Conservation (phyloP, 225 moss, liverwort and hornwort species). For the Bryoerythrophyllum caledonicum region DNA sequence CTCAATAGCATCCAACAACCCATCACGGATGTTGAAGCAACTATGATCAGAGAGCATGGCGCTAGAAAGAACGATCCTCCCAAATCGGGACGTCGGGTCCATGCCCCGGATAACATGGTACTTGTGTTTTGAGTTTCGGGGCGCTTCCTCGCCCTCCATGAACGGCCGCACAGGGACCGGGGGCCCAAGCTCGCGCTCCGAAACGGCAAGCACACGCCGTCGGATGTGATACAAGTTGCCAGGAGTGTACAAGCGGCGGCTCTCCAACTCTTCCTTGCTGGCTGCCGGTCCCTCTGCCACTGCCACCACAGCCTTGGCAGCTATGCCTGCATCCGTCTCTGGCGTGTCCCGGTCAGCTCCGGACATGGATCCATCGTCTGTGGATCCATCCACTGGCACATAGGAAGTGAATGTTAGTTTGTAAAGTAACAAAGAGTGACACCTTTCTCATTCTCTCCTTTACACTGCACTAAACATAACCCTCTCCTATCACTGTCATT, state of each 20-base stretch:
- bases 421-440: too few species aligned
- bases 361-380: background rate
- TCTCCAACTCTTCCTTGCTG: constrained; percentile 37
- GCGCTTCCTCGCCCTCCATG: constrained; percentile 21
- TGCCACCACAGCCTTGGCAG: constrained; percentile 32
- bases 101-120: constrained; percentile 49
- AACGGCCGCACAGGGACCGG: constrained; percentile 25
- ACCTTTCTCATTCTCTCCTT: too few species aligned
- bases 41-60: constrained; percentile 61
- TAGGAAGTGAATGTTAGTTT: background rate
- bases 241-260: constrained; percentile 25
- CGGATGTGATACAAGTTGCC: constrained; percentile 39
- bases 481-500: too few species aligned
- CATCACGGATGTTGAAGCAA: constrained; percentile 19
- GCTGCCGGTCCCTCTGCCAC: constrained; percentile 31
- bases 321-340: constrained; percentile 18
- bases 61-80: constrained; percentile 54
- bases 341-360: constrained; percentile 6
- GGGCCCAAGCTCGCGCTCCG: background rate
- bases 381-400: background rate
- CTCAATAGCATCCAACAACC: constrained; percentile 25
- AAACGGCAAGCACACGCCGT: background rate
- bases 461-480: too few species aligned
- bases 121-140: constrained; percentile 26
- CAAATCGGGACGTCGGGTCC: constrained; percentile 43